Evolutionary conservation across 1,139 yeast species (phyloP).

Genomic region (Saccharomyces hybrid): DNA sequence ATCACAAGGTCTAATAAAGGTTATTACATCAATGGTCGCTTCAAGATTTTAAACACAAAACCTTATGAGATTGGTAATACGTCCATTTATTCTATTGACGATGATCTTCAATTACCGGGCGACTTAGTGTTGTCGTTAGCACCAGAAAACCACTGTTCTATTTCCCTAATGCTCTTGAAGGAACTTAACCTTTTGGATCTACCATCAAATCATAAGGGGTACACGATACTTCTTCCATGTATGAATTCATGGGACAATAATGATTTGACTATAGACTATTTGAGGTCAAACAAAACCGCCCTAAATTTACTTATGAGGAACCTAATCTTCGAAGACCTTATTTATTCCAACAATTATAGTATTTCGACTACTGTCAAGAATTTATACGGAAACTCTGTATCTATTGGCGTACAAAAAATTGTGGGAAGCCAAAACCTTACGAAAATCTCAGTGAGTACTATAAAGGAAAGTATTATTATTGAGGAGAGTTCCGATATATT

Average conservation of each 20-base stretch:
- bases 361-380: conserved; percentile 29
- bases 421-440: conserved; percentile 4
- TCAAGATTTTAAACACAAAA: conserved; percentile 38
- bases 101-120: conserved; percentile 50
- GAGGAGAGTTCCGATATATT: conserved; percentile 56
- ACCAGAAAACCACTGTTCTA: conserved; percentile 48
- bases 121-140: conserved; percentile 47
- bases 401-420: conserved; percentile 8
- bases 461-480: conserved; percentile 28
- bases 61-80: conserved; percentile 49
- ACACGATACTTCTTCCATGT: conserved; percentile 75
- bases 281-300: conserved; percentile 46
- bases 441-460: conserved; percentile 18
- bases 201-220: conserved; percentile 46
- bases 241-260: conserved; percentile 65
- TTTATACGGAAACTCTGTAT: conserved; percentile 33
- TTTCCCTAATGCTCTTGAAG: conserved; percentile 43
- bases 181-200: conserved; percentile 43
- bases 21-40: conserved; percentile 41
- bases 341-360: conserved; percentile 57
- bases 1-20: conserved; percentile 36
- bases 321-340: conserved; percentile 51
- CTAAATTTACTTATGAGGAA: conserved; percentile 49
- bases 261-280: conserved; percentile 54
- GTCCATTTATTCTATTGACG: conserved; percentile 55